Percentiles rank a stretch among this genome's conserved stretches.
These are phyloP conservation scores for Pseudocercospora pini-densiflorae DNA, from an alignment of 2,329 filamentous ascomycete genomes.

Conservation along the genomic window DNA sequence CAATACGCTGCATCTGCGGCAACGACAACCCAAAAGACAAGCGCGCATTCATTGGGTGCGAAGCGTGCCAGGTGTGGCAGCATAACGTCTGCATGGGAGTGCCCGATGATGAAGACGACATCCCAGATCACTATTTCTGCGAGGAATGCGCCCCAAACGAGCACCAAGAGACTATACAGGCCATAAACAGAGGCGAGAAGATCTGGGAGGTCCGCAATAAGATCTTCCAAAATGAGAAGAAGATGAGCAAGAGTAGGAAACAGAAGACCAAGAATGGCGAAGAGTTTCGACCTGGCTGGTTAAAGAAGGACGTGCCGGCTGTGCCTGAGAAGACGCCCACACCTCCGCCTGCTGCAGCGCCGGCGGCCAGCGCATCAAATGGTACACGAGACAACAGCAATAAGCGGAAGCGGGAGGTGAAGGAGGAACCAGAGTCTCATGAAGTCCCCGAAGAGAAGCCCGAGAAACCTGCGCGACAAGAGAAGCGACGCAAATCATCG, in stretches of 20 bases:
- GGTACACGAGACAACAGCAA: constrained; percentile 26
- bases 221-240: constrained; percentile 56
- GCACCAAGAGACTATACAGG: constrained; percentile 79
- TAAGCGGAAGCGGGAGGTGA: constrained; percentile 41
- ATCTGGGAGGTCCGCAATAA: constrained; percentile 69
- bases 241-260: constrained; percentile 66
- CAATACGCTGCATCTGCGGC: constrained; percentile 91
- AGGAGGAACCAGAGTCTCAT: constrained; percentile 24
- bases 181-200: constrained; percentile 78
- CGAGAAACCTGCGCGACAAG: constrained; percentile 30
- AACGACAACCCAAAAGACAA: constrained; percentile 84
- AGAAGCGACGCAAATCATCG: constrained; percentile 44
- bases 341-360: constrained; percentile 12
- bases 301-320: constrained; percentile 37
- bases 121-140: constrained; percentile 87
- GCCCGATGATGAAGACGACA: constrained; percentile 73
- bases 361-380: not conserved
- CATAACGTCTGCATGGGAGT: constrained; percentile 96
- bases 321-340: constrained; percentile 16
- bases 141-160: constrained; percentile 85
- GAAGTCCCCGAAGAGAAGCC: constrained; percentile 28
- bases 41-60: constrained; percentile 94
- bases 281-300: constrained; percentile 36
- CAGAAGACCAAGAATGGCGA: constrained; percentile 48
- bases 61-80: constrained; percentile 92